Evolutionary conservation across 225 moss, liverwort and hornwort genomes (phyloP), one percentile per base, ranked within the genome.

Genomic region (Polytrichum formosum): DNA sequence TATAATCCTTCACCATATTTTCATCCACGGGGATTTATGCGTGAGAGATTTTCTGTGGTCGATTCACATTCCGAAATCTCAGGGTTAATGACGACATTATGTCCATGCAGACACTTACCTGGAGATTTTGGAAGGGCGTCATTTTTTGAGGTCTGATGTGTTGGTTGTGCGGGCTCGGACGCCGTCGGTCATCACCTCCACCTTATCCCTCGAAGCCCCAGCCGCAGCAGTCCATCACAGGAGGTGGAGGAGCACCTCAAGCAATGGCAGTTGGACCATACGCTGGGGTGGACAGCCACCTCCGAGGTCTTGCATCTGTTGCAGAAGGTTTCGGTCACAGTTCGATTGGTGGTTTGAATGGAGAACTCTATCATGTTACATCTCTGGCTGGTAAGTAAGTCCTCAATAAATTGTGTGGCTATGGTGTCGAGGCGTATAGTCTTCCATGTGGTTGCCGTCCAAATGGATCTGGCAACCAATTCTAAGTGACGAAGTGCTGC

Each of bases 291-390:
- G 96, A 96, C 67, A 77, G 82, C 25, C 88, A 72, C 66, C 80
- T 94, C 26, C 91, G 87, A 18, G 90, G 84, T 61, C 85, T 98
- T 72, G 91, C 97, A 21, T 78, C 82, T 29, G 85, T 80, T 25
- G 94, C 97, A n/a, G 92, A 98, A 80, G 97, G 97, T 17, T 98
- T 94, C 63, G 97, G 97, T 2, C 85, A 85, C 31, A 66, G 74
- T 29, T 75, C 97, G 54, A 82, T 91, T n/a, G 97, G 97, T 56
- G 97, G 97, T 33, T 77, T 94, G 61, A 77, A 92, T 79, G 97
- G 97, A 58, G 63, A 78, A 23, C 5, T 91, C 70, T 92, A 81
- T 69, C 82, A 83, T 27, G 97, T 98, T 69, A 94, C 97, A 56
- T 90, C 94, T 26, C 85, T 98, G 68, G 92, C 90, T 63, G 96